Conservation (phyloP, 2,329 filamentous ascomycete species). For the Botrytis porri region DNA sequence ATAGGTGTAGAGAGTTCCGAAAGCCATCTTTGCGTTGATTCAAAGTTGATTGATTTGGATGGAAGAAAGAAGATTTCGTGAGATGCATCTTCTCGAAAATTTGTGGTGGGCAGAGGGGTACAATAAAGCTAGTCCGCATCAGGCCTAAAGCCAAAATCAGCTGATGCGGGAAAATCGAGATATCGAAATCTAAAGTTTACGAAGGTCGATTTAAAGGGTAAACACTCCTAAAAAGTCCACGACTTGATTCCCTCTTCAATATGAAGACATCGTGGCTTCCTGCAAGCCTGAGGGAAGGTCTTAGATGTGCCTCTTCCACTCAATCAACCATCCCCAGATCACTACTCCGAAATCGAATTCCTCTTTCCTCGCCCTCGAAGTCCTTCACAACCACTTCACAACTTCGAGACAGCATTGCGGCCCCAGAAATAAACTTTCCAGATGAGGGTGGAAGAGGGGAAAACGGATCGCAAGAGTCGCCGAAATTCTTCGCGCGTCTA, state of each 20-base stretch:
- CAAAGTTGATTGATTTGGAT: conserved; percentile 18
- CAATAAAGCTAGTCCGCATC: conserved; percentile 6
- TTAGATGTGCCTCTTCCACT: conserved; percentile 28
- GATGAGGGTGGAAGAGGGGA: conserved; percentile 25
- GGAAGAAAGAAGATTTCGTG: conserved; percentile 16
- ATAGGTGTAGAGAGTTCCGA: conserved; percentile 95
- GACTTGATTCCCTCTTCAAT: conserved; percentile 23
- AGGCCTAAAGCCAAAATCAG: not conserved
- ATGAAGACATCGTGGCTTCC: conserved; percentile 39
- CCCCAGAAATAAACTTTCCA: conserved; percentile 45
- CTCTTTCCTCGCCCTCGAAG: conserved; percentile 26
- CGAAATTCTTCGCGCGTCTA: conserved; percentile 59
- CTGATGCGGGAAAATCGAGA: conserved; percentile 19
- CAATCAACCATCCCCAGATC: conserved; percentile 21
- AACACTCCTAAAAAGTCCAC: conserved; percentile 2
- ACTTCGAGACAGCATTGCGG: conserved; percentile 41
- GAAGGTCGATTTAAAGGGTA: conserved; percentile 3
- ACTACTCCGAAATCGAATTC: conserved; percentile 22
- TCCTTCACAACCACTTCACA: conserved; percentile 33
- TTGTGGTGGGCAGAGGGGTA: conserved; percentile 15
- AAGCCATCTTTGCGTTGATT: conserved; percentile 63
- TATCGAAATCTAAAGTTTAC: conserved; percentile 8
- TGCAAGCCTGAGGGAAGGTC: conserved; percentile 30
- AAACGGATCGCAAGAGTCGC: conserved; percentile 29
- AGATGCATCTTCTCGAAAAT: conserved; percentile 18